Base-by-base conservation (phyloP, 176 grass and related monocot genomes). In the Musa acuminata region DNA sequence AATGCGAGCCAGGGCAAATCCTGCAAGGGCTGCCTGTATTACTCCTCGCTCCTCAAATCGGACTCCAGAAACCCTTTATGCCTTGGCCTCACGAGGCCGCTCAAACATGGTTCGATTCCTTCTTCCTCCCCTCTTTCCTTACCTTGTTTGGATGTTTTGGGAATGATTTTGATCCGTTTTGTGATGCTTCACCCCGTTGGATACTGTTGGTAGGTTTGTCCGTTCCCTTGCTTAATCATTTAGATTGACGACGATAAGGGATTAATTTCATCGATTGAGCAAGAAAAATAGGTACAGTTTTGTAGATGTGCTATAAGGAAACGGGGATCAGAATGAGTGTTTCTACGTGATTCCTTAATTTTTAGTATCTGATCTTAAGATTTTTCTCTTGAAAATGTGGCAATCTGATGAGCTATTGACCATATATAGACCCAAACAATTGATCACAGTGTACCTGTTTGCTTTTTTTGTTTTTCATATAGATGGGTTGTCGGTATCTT, bases 11-110 rank as follows among this genome's bases (percentile, higher is more conserved):
- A 73, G 51, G 71, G 71, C 49, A 73, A 73, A 21, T 73, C 71
- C 5, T 73, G 71, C 71, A 73, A 73, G 19, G 71, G 71, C 50
- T 73, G 71, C 52, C 71, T 73, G 11, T 73, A 73, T 26, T 73
- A 25, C 51, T 73, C 71, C 21, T 73, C 71, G 50, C n/a, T 73
- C 71, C 71, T 73, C 71, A 73, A 27, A 55, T 27, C 71, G 20
- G 52, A 73, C 11, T 23, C n/a, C 11, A 19, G 71, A 26, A 73
- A 27, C 71, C 71, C 71, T 73, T 20, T 52, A 3, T 73, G 71
- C 22, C 9, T 73, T 14, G 71, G 71, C 12, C 52, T 73, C 51
- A 53, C 71, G 11, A 73, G 71, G 52, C 50, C 50, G 8, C 71
- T 73, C 51, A 49, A 73, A 26, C n/a, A 73, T 8, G 71, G 71